These are phyloP conservation scores for Purpureocillium takamizusanense DNA, from an alignment of 2,329 filamentous ascomycete genomes.

Conservation along the genomic window DNA sequence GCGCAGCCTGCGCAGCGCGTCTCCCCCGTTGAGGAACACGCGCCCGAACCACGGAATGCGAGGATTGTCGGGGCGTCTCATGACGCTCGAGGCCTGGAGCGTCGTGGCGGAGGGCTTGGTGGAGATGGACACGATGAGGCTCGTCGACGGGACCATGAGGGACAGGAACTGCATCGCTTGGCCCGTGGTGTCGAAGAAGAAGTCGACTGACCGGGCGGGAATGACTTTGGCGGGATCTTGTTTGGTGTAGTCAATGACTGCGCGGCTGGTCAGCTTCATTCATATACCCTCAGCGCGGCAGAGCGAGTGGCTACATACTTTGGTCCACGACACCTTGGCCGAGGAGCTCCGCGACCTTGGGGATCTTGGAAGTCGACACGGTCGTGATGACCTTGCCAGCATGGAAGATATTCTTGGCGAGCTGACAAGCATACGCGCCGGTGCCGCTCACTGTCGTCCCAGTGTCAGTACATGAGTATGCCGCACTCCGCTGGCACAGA, in stretches of 20 bases:
- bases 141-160: conserved; percentile 22
- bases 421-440: conserved; percentile 21
- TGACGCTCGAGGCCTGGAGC: conserved; percentile 20
- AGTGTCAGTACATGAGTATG: too few relatives aligned
- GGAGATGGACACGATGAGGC: conserved; percentile 26
- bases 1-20: conserved; percentile 18
- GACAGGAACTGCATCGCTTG: conserved; percentile 23
- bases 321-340: conserved; percentile 28
- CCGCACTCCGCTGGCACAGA: not conserved
- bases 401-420: conserved; percentile 33
- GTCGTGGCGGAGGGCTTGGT: conserved; percentile 23
- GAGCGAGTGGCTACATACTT: conserved; percentile 6
- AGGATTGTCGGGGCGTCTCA: conserved; percentile 15
- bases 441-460: conserved; percentile 12
- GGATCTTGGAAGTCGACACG: conserved; percentile 31
- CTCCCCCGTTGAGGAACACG: conserved; percentile 19
- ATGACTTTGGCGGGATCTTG: conserved; percentile 14
- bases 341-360: conserved; percentile 24
- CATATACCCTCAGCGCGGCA: not conserved
- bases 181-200: conserved; percentile 31
- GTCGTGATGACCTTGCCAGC: conserved; percentile 36
- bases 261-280: not conserved
- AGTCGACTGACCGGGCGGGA: conserved; percentile 26
- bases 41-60: conserved; percentile 14
- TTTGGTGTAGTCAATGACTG: conserved; percentile 16